A percentile compares a stretch with the other conserved stretches of the same genome.
Conservation (phyloP, 352 stramenopile genomes). For the Phytopythium kandeliae region DNA sequence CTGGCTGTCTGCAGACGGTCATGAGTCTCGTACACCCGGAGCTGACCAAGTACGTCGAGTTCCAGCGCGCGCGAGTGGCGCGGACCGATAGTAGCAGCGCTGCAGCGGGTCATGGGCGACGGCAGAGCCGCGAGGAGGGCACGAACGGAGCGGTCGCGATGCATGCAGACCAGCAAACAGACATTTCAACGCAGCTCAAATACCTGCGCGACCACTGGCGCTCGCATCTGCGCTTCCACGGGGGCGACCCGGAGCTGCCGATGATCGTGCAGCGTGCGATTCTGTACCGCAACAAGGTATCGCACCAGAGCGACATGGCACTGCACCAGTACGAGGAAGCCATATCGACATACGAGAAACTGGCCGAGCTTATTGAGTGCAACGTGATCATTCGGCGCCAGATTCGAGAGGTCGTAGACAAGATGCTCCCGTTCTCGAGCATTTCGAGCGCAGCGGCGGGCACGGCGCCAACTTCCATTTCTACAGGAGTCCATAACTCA, state of each 20-base stretch:
- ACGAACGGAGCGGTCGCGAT: constrained; percentile 6
- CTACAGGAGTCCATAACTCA: neutral
- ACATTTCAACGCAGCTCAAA: constrained; percentile 31
- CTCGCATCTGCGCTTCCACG: constrained; percentile 24
- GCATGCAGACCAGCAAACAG: constrained; percentile 15
- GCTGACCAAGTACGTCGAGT: constrained; percentile 25
- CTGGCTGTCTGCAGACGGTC: constrained; percentile 30
- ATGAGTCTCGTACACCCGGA: constrained; percentile 39
- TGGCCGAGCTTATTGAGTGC: constrained; percentile 30
- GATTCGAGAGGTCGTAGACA: constrained; percentile 21
- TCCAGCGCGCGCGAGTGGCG: constrained; percentile 26
- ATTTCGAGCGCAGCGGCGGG: neutral
- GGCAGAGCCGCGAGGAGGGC: neutral
- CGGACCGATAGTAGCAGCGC: constrained; percentile 7
- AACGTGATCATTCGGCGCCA: constrained; percentile 19
- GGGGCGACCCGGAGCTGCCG: constrained; percentile 17
- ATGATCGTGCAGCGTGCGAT: constrained; percentile 23
- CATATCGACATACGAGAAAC: constrained; percentile 27
- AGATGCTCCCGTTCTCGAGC: constrained; percentile 17
- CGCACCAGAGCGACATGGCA: constrained; percentile 26
- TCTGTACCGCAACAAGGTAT: constrained; percentile 28
- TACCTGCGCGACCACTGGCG: constrained; percentile 33
- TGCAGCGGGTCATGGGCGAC: neutral
- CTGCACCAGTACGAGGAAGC: constrained; percentile 21
- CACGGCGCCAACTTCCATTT: neutral